Evolutionary conservation across 176 grass and related monocot genomes (phyloP).

Genomic region (Aegilops sharonensis): DNA sequence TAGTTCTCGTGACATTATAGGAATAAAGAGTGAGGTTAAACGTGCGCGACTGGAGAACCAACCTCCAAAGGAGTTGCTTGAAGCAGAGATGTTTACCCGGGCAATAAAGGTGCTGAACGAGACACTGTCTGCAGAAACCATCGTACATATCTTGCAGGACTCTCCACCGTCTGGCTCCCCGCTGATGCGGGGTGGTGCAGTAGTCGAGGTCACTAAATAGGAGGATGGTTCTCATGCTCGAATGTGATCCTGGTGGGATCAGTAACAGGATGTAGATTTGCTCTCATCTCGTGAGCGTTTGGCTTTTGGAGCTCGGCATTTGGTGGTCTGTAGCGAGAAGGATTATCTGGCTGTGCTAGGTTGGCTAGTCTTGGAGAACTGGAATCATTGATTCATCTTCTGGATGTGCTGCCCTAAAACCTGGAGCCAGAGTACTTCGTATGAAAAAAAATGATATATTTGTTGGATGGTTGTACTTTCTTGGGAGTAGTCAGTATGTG

Average conservation of each 20-base stretch:
- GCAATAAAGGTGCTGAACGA: neutral
- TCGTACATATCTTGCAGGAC: neutral
- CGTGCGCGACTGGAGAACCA: neutral
- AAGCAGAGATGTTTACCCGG: neutral
- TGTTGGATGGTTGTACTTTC: neutral
- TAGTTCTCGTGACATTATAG: neutral
- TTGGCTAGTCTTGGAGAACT: neutral
- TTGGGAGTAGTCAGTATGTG: neutral
- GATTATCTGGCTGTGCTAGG: neutral
- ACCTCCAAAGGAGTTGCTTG: neutral
- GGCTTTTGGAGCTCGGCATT: neutral
- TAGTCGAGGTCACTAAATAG: neutral
- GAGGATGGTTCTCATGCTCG: neutral
- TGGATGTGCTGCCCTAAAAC: neutral
- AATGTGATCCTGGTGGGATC: neutral
- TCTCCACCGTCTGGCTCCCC: neutral
- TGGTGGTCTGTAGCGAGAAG: neutral
- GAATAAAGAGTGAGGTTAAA: neutral
- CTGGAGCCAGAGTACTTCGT: neutral
- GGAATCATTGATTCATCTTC: neutral
- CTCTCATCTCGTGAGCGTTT: neutral
- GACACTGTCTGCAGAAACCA: neutral
- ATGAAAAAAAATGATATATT: neutral
- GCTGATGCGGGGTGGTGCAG: neutral
- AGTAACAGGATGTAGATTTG: neutral